Conservation (phyloP, 768 basidiomycete species). For the Tubosaeta brunneosetosa region DNA sequence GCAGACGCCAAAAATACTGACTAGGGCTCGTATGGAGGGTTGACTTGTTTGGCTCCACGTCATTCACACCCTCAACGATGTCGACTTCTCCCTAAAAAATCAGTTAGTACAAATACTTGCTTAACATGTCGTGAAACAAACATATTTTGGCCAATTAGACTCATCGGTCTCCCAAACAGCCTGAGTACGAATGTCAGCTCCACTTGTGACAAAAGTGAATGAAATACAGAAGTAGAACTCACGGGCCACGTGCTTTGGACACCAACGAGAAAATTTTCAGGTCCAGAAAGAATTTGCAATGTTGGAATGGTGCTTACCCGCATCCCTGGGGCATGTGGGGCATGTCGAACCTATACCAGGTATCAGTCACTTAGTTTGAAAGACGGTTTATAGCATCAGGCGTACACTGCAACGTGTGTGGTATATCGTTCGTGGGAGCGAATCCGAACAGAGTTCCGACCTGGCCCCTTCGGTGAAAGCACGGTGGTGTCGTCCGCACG, state of each 20-base stretch:
- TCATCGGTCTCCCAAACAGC: constrained; percentile 28
- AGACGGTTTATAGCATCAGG: neutral
- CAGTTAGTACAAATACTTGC: neutral
- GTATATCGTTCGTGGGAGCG: constrained; percentile 27
- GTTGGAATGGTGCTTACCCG: constrained; percentile 16
- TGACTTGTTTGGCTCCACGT: constrained; percentile 45
- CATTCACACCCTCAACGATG: constrained; percentile 44
- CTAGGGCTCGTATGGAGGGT: constrained; percentile 55
- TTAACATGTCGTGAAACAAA: neutral
- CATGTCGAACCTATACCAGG: constrained; percentile 28
- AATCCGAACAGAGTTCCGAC: constrained; percentile 36
- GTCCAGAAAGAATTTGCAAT: neutral
- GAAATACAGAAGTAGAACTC: constrained; percentile 2
- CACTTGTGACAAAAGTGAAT: constrained; percentile 1
- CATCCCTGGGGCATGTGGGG: constrained; percentile 36
- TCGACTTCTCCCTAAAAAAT: constrained; percentile 26
- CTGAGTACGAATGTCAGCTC: constrained; percentile 11
- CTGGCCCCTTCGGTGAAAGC: constrained; percentile 25
- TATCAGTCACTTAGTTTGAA: neutral
- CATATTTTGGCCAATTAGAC: constrained; percentile 24
- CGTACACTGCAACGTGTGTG: constrained; percentile 34
- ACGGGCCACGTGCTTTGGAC: constrained; percentile 34
- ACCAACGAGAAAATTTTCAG: neutral
- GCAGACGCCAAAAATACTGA: constrained; percentile 14
- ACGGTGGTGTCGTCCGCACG: constrained; percentile 34